Conservation (phyloP, 257 asterid genomes). For the Ballota nigra region DNA sequence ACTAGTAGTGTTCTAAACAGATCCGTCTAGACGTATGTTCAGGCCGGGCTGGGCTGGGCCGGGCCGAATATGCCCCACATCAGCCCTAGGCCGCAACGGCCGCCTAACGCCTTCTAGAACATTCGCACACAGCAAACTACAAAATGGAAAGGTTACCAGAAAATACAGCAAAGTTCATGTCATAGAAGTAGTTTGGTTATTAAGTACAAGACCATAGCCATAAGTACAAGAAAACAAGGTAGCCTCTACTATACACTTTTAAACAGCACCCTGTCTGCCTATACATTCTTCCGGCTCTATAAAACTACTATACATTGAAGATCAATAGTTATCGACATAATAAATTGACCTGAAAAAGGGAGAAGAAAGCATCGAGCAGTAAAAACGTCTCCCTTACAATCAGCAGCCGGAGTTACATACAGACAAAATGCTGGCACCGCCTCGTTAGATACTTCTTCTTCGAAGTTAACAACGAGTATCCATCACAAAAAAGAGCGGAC, state of each 20-base stretch:
- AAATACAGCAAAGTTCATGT: not conserved
- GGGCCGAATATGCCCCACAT: too few species aligned
- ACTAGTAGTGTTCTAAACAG: too few species aligned
- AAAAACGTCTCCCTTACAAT: slow-evolving; percentile 25
- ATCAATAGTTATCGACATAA: slow-evolving; percentile 1
- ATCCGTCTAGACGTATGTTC: not conserved
- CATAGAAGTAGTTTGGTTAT: slow-evolving; percentile 16
- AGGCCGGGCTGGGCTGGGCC: too few species aligned
- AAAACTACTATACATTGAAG: slow-evolving; percentile 35
- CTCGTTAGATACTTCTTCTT: slow-evolving; percentile 21
- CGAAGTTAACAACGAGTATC: slow-evolving; percentile 36
- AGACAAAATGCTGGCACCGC: slow-evolving; percentile 27
- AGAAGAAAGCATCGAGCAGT: slow-evolving; percentile 7
- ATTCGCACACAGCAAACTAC: not conserved
- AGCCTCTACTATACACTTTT: slow-evolving; percentile 42
- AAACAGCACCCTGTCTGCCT: slow-evolving; percentile 28
- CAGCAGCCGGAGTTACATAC: slow-evolving; percentile 27
- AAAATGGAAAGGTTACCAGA: not conserved
- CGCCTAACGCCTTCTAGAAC: not conserved
- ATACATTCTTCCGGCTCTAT: slow-evolving; percentile 24
- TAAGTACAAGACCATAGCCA: slow-evolving; percentile 16
- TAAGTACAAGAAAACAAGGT: slow-evolving; percentile 8
- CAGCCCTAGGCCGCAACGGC: not conserved
- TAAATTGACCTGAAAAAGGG: not conserved
- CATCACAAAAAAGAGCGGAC: slow-evolving; percentile 44